Evolutionary conservation across 345 rosid species (phyloP).

Genomic region (Citrus cavaleriei): DNA sequence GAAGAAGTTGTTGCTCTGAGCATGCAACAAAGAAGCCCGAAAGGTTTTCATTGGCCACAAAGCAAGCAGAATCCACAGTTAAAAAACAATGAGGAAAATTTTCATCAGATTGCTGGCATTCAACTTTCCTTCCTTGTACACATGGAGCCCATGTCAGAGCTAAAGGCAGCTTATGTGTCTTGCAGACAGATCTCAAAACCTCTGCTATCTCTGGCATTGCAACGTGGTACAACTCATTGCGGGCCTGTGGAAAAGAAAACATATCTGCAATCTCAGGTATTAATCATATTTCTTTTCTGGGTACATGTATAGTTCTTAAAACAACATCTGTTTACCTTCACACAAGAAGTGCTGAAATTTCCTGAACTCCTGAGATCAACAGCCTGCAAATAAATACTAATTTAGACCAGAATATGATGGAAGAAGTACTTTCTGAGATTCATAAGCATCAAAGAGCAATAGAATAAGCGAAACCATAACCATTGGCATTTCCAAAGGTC

Average conservation of each 20-base stretch:
- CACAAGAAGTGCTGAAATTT: slow-evolving; percentile 42
- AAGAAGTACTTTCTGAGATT: slow-evolving; percentile 5
- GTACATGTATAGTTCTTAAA: slow-evolving; percentile 2
- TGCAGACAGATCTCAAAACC: slow-evolving; percentile 59
- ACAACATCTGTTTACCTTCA: slow-evolving; percentile 39
- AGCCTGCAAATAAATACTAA: slow-evolving; percentile 49
- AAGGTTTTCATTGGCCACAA: slow-evolving; percentile 44
- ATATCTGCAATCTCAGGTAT: slow-evolving; percentile 22
- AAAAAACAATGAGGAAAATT: slow-evolving; percentile 55
- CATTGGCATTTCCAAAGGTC: slow-evolving; percentile 33
- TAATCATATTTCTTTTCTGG: slow-evolving; percentile 12
- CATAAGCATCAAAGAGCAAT: slow-evolving; percentile 10
- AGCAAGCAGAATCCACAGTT: slow-evolving; percentile 64
- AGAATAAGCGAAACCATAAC: slow-evolving; percentile 16
- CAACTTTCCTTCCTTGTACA: slow-evolving; percentile 57
- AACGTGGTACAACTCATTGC: slow-evolving; percentile 40
- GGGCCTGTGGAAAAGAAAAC: slow-evolving; percentile 47
- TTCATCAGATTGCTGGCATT: slow-evolving; percentile 63
- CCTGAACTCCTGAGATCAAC: slow-evolving; percentile 72
- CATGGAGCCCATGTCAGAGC: slow-evolving; percentile 88
- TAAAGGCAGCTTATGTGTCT: slow-evolving; percentile 53
- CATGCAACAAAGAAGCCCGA: slow-evolving; percentile 58
- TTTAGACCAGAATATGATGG: slow-evolving; percentile 18
- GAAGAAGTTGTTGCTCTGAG: slow-evolving; percentile 76
- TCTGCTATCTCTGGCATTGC: slow-evolving; percentile 55